These are phyloP conservation scores for Cotoneaster glaucophyllus DNA, from an alignment of 306 rosid genomes.

Conservation along the genomic window DNA sequence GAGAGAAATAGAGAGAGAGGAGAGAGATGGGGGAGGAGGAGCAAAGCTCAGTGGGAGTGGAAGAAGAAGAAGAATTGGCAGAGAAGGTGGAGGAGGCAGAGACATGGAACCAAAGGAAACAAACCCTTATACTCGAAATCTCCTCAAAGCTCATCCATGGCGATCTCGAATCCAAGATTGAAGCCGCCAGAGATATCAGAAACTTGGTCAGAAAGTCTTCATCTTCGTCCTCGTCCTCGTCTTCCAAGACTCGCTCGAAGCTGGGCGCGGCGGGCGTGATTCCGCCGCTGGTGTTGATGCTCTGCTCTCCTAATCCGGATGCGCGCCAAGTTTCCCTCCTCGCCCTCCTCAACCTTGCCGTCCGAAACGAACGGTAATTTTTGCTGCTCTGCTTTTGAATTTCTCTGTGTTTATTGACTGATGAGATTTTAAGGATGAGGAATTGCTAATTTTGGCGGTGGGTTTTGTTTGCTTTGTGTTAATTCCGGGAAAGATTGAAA, in stretches of 20 bases:
- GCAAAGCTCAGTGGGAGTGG: conserved; percentile 19
- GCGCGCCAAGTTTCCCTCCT: conserved; percentile 82
- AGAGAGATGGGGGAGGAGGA: conserved; percentile 26
- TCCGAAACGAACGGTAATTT: conserved; percentile 61
- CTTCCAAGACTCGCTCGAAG: conserved; percentile 53
- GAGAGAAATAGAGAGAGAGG: not conserved
- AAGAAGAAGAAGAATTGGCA: conserved; percentile 16
- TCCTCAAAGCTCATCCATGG: conserved; percentile 64
- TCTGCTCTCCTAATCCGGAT: conserved; percentile 56
- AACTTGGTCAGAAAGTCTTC: conserved; percentile 59
- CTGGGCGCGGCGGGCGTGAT: conserved; percentile 67
- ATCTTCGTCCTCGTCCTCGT: conserved; percentile 17
- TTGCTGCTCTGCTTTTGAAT: not conserved
- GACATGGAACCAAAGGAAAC: conserved; percentile 41
- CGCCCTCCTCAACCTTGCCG: conserved; percentile 89
- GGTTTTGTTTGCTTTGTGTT: not conserved
- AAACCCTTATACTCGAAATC: conserved; percentile 42
- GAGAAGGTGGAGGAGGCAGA: conserved; percentile 8
- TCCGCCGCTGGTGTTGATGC: conserved; percentile 75
- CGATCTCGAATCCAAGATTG: conserved; percentile 58
- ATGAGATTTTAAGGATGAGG: not conserved
- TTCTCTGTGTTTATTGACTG: not conserved
- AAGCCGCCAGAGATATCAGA: conserved; percentile 81
- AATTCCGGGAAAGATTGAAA: not conserved
- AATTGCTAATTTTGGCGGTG: not conserved